A percentile compares a stretch with the other conserved stretches of the same genome.
These are phyloP conservation scores for Petunia secreta DNA, from an alignment of 257 asterid genomes.

Conservation along the genomic window DNA sequence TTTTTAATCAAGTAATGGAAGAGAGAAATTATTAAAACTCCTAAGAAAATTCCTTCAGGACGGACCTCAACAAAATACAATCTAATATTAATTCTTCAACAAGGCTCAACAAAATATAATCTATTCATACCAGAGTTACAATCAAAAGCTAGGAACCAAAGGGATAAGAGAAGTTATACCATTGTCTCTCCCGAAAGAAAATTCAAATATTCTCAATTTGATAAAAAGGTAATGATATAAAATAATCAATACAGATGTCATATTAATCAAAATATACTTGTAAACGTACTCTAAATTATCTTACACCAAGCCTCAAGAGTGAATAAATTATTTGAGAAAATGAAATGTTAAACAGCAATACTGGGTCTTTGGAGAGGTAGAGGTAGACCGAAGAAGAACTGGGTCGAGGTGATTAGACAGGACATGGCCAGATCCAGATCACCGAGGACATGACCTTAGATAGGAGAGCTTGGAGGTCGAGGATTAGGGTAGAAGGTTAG, in stretches of 20 bases:
- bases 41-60: neutral
- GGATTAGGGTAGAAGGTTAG: no score
- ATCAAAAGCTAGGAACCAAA: neutral
- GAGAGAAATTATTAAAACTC: neutral
- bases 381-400: no score
- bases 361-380: no score
- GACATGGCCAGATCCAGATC: no score
- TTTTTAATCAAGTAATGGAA: no score
- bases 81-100: constrained; percentile 6
- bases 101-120: neutral
- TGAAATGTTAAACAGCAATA: no score
- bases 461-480: no score
- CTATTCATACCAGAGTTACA: neutral
- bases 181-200: neutral
- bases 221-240: neutral
- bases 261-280: neutral
- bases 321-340: neutral
- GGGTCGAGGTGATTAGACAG: no score
- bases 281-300: neutral
- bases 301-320: constrained; percentile 3
- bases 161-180: neutral
- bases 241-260: neutral
- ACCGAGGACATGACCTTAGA: no score
- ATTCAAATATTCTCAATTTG: neutral
- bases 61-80: neutral